Evolutionary conservation across 805 yeast species (phyloP), one percentile per base, ranked within the genome.

Genomic region (Nakazawaea wyomingensis): DNA sequence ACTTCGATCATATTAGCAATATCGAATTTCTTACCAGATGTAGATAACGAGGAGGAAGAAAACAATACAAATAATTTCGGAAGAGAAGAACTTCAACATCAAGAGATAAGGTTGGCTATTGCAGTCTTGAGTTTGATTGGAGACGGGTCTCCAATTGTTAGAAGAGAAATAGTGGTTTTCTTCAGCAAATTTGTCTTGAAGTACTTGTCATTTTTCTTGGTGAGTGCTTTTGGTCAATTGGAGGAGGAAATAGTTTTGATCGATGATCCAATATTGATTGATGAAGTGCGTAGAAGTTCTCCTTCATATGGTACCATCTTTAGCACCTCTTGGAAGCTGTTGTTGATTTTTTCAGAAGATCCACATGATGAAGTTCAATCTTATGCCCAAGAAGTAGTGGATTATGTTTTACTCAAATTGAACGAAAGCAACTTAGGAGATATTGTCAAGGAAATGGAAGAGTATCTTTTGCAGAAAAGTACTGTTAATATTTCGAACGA

Each of bases 241-340:
- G 88, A 85, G 46, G 93, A 83, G 50, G 96, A 90, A 52, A 72
- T 83, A 27, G 76, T 82, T 0, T 66, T 82, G 41, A 64, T 78
- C 45, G 87, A 82, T 46, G 74, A 78, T 45, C 78, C 85, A 13
- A 70, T 74, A 39, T 65, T 69, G 41, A 72, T 82, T 26, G 83
- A 79, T 43, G 86, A 79, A 36, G 76, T 81, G 48, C 66, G 85
- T 39, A 72, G 84, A 51, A 71, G 71, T 33, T 72, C 86, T 0
- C 85, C 95, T 1, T 93, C 96, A 0, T 85, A 87, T 57, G 96
- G 96, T 1, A 82, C 96, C 0, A 74, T 88, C 7, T 87, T 84
- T 59, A 76, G 87, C 43, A 84, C 95, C 1, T 77, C 84, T 7
- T 93, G 98, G 96, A 85, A 88, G 50, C 80, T 91, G 0, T 59